Evolutionary conservation across 345 rosid species (phyloP), one percentile per base, ranked within the genome.

Genomic region (Salix caprea): DNA sequence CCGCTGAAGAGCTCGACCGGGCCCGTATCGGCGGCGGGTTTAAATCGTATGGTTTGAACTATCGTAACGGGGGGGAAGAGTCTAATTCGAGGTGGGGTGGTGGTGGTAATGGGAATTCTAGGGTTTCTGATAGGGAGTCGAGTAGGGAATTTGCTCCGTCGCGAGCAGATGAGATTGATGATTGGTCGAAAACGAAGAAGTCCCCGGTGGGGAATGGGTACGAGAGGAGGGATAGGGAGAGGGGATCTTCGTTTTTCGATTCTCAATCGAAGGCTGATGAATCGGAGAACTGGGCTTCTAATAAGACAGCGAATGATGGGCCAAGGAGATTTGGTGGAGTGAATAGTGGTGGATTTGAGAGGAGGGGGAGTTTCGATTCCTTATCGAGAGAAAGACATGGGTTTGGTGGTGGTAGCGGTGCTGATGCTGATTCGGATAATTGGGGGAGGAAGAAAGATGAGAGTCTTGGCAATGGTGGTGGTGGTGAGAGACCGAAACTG

Each of bases 221-320:
- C n/a, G 80, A 69, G 83, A 32, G 72, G 32, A 75, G 82, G 73
- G 85, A 16, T 82, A 82, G 6, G 74, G 82, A 36, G 84, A 81
- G 1, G 87, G 89, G 37, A 81, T 92, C 84, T 88, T 89, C 81
- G 8, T 74, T 74, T 18, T 82, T 78, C n/a, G 90, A 89, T 65
- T 89, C 96, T 18, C 93, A 85, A 77, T 91, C 99, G 1, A 93
- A 90, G 79, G 98, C 99, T 21, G 98, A 96, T 72, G 99, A 93
- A 80, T 86, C 83, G 18, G 94, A 90, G 26, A 93, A 83, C 78
- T 96, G 99, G 99, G 89, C 86, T 24, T 76, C 94, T 4, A 82
- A 82, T 68, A 96, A 91, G 84, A 70, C 73, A 79, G 83, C 40
- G n/a, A 65, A 34, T 30, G 71, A 69, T 11, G 50, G 78, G 74